Conservation (phyloP, 228 moss, liverwort and hornwort genomes). For the Sphagnum fallax region DNA sequence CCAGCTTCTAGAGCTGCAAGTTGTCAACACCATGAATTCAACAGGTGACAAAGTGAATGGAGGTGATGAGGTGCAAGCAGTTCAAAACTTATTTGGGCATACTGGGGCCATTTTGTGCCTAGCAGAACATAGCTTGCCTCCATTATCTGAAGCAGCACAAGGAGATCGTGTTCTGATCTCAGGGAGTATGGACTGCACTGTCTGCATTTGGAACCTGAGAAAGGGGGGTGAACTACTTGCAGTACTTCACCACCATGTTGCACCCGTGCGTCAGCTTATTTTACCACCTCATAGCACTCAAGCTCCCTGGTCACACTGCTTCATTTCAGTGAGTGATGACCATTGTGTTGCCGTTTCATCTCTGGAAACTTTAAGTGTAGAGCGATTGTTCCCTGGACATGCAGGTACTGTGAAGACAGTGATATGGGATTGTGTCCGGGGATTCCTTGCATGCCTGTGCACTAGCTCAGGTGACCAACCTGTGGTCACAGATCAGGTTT, state of each 20-base stretch:
- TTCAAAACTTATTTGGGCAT: slow-evolving; percentile 4
- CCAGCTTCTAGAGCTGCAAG: slow-evolving; percentile 7
- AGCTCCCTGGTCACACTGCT: slow-evolving; percentile 8
- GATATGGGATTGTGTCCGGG: slow-evolving; percentile 5
- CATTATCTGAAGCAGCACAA: background rate
- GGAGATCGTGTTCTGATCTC: slow-evolving; percentile 3
- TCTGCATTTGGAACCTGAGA: slow-evolving; percentile 8
- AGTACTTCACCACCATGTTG: slow-evolving; percentile 11
- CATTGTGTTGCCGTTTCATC: slow-evolving; percentile 10
- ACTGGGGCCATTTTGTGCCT: slow-evolving; percentile 8
- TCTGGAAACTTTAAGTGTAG: slow-evolving; percentile 7
- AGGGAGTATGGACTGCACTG: slow-evolving; percentile 10
- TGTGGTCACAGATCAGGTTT: background rate
- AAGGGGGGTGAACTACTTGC: slow-evolving; percentile 4
- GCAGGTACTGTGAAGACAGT: background rate
- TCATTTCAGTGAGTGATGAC: slow-evolving; percentile 10
- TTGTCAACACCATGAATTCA: background rate
- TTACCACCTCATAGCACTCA: slow-evolving; percentile 7
- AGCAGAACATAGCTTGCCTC: slow-evolving; percentile 8
- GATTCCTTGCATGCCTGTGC: slow-evolving; percentile 5
- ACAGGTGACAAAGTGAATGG: background rate
- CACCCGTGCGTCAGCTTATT: slow-evolving; percentile 6
- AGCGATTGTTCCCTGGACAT: slow-evolving; percentile 10
- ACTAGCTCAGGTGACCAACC: background rate
- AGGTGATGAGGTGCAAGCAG: background rate